phyloP scores from a whole-genome alignment of 164 flowering plant genomes.

The Berberis thunbergii region DNA sequence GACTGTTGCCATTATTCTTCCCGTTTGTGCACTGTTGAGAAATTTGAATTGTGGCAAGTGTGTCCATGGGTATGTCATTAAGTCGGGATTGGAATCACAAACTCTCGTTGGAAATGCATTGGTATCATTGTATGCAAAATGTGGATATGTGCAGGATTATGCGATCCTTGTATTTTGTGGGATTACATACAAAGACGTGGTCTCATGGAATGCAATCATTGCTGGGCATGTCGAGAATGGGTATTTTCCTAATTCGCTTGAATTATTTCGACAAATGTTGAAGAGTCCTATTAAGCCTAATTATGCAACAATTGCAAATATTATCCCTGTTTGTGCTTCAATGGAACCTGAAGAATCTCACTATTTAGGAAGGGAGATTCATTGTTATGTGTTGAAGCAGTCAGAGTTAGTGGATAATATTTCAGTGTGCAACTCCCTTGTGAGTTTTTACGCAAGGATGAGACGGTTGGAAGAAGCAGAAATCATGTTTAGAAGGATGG shows the following conservation, averaged over 20 bases:
- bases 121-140: slow-evolving; percentile 20
- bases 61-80: slow-evolving; percentile 44
- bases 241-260: slow-evolving; percentile 32
- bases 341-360: slow-evolving; percentile 21
- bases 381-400: slow-evolving; percentile 37
- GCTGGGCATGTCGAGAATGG: slow-evolving; percentile 45
- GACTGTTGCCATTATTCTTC: slow-evolving; percentile 53
- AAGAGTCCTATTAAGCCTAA: slow-evolving; percentile 36
- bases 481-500: slow-evolving; percentile 38
- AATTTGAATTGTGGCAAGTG: slow-evolving; percentile 37
- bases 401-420: slow-evolving; percentile 29
- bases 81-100: slow-evolving; percentile 45
- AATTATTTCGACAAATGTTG: slow-evolving; percentile 41
- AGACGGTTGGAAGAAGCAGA: slow-evolving; percentile 47
- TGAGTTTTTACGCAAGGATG: slow-evolving; percentile 60
- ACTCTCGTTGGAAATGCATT: slow-evolving; percentile 75
- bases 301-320: slow-evolving; percentile 51
- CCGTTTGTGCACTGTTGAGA: slow-evolving; percentile 46
- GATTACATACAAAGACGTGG: slow-evolving; percentile 42
- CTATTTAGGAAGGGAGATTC: slow-evolving; percentile 47
- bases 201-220: slow-evolving; percentile 82
- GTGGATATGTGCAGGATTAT: no score
- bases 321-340: slow-evolving; percentile 57
- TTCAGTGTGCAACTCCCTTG: slow-evolving; percentile 52
- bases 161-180: no score